These are phyloP conservation scores for Ophiocordyceps sinensis DNA, from an alignment of 2,329 filamentous ascomycete genomes.

Conservation along the genomic window DNA sequence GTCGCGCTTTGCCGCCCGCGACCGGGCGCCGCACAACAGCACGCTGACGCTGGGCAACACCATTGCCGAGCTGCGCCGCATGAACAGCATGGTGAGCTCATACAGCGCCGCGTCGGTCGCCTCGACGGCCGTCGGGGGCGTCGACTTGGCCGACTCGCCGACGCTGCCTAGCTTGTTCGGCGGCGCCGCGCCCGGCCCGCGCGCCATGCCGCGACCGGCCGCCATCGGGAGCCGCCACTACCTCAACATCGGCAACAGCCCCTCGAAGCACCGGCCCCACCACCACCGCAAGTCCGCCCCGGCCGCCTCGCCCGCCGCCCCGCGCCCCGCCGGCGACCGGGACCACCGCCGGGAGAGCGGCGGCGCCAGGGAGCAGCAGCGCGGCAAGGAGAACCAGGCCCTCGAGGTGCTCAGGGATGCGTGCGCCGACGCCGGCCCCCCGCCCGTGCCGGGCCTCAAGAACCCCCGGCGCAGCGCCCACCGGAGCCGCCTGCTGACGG, in stretches of 20 bases:
- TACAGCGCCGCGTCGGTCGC: conserved; percentile 25
- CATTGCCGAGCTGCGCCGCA: conserved; percentile 38
- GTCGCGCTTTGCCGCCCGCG: conserved; percentile 3
- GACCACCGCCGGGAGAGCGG: conserved; percentile 1
- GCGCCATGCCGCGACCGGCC: conserved; percentile 13
- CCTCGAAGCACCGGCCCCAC: conserved; percentile 7
- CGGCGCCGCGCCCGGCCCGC: conserved; percentile 15
- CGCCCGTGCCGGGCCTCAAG: neutral
- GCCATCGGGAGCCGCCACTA: conserved; percentile 30
- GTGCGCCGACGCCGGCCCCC: conserved; percentile 1
- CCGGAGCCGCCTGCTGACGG: no score
- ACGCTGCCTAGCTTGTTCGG: conserved; percentile 23
- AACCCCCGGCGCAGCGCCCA: neutral
- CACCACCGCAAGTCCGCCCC: conserved; percentile 3
- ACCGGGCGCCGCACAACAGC: conserved; percentile 4
- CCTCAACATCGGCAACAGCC: conserved; percentile 24
- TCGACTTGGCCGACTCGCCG: conserved; percentile 19
- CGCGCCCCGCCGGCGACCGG: neutral
- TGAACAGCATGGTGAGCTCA: conserved; percentile 39
- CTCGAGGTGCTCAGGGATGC: conserved; percentile 5
- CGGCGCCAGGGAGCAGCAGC: conserved; percentile 11
- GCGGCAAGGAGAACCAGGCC: conserved; percentile 8
- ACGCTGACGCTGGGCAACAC: conserved; percentile 24
- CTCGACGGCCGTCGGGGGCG: conserved; percentile 9
- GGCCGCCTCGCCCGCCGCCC: neutral